phyloP scores from a whole-genome alignment of 176 grass and related monocot genomes.

The Oryza rufipogon region DNA sequence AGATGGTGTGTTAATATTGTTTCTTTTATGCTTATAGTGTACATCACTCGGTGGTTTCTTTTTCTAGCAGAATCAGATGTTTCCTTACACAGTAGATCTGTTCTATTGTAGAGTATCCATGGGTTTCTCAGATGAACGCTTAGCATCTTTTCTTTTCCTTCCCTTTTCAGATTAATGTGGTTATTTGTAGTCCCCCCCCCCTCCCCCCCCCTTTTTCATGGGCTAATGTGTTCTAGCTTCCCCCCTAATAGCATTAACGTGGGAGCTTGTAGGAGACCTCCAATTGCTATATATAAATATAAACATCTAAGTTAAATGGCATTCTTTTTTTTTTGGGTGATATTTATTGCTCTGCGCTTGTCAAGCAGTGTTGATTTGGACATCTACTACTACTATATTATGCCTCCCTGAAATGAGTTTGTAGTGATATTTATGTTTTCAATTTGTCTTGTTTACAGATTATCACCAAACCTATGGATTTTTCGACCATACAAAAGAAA shows the following conservation, averaged over 20 bases:
- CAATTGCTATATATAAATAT: no score
- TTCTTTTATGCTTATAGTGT: not conserved
- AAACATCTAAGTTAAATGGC: not conserved
- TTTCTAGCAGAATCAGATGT: not conserved
- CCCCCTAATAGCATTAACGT: not conserved
- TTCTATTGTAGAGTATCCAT: not conserved
- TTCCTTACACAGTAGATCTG: not conserved
- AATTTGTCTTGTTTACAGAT: conserved; percentile 58
- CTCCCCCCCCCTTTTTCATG: not conserved
- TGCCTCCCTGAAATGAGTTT: conserved; percentile 13
- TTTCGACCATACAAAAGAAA: conserved; percentile 76
- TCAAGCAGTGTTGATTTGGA: not conserved
- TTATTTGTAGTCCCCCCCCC: no score
- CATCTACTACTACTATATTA: not conserved
- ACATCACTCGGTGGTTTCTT: not conserved
- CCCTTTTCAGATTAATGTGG: no score
- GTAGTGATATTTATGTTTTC: conserved; percentile 26
- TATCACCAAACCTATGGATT: conserved; percentile 93
- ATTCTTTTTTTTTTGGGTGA: not conserved
- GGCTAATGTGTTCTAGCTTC: not conserved
- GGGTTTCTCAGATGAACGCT: not conserved
- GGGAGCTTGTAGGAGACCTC: no score
- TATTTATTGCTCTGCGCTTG: not conserved
- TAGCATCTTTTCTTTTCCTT: not conserved
- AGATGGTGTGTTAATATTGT: not conserved